Base-by-base conservation (phyloP, 495 filamentous ascomycete species). In the Penicillium atrosanguineum region DNA sequence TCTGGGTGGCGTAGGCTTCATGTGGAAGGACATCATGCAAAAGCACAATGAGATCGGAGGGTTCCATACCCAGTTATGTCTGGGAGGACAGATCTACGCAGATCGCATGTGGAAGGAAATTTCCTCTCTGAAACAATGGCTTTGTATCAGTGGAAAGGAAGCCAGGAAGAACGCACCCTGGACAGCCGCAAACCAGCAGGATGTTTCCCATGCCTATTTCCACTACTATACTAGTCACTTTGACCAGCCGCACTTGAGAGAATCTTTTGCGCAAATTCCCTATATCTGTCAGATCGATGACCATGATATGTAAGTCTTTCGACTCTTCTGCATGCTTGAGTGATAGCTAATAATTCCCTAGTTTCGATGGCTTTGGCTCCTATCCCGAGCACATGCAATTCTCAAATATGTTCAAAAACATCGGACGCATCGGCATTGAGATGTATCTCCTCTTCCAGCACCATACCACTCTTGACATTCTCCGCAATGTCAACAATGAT, bases 371-470 rank as follows among this genome's bases (percentile, higher is more conserved):
- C n/a, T 98, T 91, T 52, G 94, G 94, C 18, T 94, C 89, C 2
- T 97, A 97, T 57, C 94, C 94, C 1, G 92, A 96, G 55, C 95
- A 98, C 61, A 97, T 98, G 93, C 94, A 98, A 66, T 88, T 87
- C 63, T 95, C 90, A 1, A 86, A 95, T 51, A 90, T 97, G 75
- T 97, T 98, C 79, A 96, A 96, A 69, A 96, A 96, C 67, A 96
- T 97, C 59, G 94, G 94, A 21, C 87, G 94, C 20, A 87, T 98
- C 25, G 95, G 90, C n/a, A 93, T 95, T 48, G 91, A 97, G 54
- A 97, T 96, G 90, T 98, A 97, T 63, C 80, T 98, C n/a, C 84
- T 98, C 18, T 98, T 98, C 76, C 94, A 98, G 63, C 94, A 98
- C 65, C 94, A 98, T 68, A 96, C 95, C 0, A 96, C 91, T 1